phyloP scores from a whole-genome alignment of 2,329 filamentous ascomycete species.

The Aciculosporium take region DNA sequence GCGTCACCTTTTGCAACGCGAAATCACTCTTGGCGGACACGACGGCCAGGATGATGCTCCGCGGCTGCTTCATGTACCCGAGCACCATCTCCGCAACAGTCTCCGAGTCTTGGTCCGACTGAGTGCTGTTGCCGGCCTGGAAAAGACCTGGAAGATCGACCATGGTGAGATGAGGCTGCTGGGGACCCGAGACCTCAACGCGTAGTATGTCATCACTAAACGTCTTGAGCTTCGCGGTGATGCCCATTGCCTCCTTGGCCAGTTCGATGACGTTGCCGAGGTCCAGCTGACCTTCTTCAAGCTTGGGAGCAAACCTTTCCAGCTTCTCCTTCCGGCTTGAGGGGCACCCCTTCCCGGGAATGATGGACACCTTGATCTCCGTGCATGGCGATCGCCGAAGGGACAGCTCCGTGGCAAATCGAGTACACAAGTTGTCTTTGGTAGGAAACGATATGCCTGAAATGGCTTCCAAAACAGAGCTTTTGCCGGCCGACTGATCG shows the following conservation, averaged over 20 bases:
- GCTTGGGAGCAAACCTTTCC: constrained; percentile 12
- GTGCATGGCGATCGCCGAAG: constrained; percentile 30
- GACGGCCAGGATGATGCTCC: constrained; percentile 41
- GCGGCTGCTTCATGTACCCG: constrained; percentile 40
- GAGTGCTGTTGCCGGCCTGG: constrained; percentile 28
- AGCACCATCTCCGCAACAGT: constrained; percentile 32
- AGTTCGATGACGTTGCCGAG: constrained; percentile 23
- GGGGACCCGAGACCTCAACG: constrained; percentile 32
- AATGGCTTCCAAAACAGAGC: constrained; percentile 49
- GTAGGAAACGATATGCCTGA: constrained; percentile 45
- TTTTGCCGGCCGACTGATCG: constrained; percentile 48
- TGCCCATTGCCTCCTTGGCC: constrained; percentile 34
- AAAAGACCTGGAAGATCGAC: constrained; percentile 46
- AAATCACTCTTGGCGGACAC: constrained; percentile 40
- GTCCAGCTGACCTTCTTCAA: constrained; percentile 6
- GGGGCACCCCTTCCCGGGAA: constrained; percentile 16
- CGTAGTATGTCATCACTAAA: constrained; percentile 33
- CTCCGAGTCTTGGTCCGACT: constrained; percentile 28
- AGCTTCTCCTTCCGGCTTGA: constrained; percentile 13
- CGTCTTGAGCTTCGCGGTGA: constrained; percentile 19
- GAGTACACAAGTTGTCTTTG: constrained; percentile 44
- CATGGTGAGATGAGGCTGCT: constrained; percentile 38
- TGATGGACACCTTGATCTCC: constrained; percentile 19
- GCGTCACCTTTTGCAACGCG: constrained; percentile 42
- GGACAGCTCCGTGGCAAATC: constrained; percentile 48